Percentiles rank a stretch among this genome's conserved stretches.
Evolutionary conservation across 139 green algal species (phyloP).

Genomic region (Trebouxia sp.): DNA sequence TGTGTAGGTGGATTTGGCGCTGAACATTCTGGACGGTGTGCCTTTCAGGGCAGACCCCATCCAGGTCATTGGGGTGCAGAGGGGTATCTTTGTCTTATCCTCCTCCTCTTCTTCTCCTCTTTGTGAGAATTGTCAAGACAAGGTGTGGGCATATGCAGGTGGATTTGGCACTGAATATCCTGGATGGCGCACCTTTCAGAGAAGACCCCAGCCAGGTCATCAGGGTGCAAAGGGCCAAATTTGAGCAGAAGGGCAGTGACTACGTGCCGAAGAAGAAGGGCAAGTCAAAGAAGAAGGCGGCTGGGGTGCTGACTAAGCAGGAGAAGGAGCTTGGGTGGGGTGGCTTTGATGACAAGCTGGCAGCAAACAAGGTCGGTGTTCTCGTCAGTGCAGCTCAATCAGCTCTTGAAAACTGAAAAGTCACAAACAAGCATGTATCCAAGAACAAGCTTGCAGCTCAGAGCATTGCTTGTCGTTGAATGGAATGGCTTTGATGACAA

Average conservation of each 20-base stretch:
- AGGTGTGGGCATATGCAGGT: too few relatives aligned
- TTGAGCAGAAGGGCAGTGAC: conserved; percentile 82
- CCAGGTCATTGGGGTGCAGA: too few relatives aligned
- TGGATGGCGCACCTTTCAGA: conserved; percentile 72
- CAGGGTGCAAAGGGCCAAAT: conserved; percentile 64
- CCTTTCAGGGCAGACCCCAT: too few relatives aligned
- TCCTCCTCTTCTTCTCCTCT: neutral
- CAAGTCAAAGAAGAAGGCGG: conserved; percentile 61
- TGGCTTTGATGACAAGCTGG: conserved; percentile 89
- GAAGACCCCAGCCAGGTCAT: conserved; percentile 44
- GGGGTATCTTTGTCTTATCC: too few relatives aligned
- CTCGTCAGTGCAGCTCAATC: too few relatives aligned
- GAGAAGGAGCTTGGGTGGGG: conserved; percentile 77
- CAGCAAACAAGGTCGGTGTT: conserved; percentile 59
- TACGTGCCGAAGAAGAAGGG: conserved; percentile 58
- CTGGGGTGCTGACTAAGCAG: conserved; percentile 26
- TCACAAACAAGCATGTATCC: neutral
- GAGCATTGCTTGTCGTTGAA: conserved; percentile 43
- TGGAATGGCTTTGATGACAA: conserved; percentile 94
- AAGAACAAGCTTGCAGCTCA: neutral
- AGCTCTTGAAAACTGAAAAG: too few relatives aligned
- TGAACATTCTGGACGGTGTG: too few relatives aligned
- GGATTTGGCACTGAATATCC: conserved; percentile 75
- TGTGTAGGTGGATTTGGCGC: too few relatives aligned
- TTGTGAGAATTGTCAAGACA: neutral